A percentile compares a stretch with the other conserved stretches of the same genome.
Evolutionary conservation across 2,329 filamentous ascomycete genomes (phyloP).

Genomic region (Aspergillus pseudoviridinutans): DNA sequence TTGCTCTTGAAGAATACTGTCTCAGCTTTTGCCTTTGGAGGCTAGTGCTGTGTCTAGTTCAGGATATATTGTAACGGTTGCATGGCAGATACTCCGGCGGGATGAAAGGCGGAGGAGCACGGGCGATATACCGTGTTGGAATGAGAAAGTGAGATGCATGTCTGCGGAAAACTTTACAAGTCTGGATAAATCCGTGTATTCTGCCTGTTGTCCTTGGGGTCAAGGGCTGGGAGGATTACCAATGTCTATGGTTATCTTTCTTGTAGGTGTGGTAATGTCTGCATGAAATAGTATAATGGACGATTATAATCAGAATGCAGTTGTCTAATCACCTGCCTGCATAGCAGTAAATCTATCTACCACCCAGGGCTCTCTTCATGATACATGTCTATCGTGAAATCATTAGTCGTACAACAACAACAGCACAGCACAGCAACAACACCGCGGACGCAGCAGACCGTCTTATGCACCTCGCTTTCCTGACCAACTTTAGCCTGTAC

Average conservation of each 20-base stretch:
- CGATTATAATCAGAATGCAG: slow-evolving; percentile 3
- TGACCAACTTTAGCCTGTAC: neutral
- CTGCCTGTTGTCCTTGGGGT: too few relatives aligned
- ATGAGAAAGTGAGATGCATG: neutral
- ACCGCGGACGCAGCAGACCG: too few relatives aligned
- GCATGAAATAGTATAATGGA: neutral
- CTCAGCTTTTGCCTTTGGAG: too few relatives aligned
- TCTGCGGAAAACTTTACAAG: neutral
- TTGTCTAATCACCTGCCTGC: neutral
- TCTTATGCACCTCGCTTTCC: too few relatives aligned
- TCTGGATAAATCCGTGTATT: neutral
- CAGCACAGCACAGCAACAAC: too few relatives aligned
- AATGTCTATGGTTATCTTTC: too few relatives aligned
- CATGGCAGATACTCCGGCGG: neutral
- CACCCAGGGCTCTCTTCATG: slow-evolving; percentile 16
- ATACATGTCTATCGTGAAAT: slow-evolving; percentile 39
- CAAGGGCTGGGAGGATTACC: too few relatives aligned
- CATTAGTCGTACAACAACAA: slow-evolving; percentile 33
- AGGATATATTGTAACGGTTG: neutral
- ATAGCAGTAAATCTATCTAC: slow-evolving; percentile 1
- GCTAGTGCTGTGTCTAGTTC: too few relatives aligned
- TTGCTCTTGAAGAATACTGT: too few relatives aligned
- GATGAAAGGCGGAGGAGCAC: neutral
- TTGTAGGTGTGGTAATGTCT: too few relatives aligned
- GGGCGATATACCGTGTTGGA: neutral